Evolutionary conservation across 768 basidiomycete genomes (phyloP), one percentile per base, ranked within the genome.

Genomic region (Tulasnella sp.): DNA sequence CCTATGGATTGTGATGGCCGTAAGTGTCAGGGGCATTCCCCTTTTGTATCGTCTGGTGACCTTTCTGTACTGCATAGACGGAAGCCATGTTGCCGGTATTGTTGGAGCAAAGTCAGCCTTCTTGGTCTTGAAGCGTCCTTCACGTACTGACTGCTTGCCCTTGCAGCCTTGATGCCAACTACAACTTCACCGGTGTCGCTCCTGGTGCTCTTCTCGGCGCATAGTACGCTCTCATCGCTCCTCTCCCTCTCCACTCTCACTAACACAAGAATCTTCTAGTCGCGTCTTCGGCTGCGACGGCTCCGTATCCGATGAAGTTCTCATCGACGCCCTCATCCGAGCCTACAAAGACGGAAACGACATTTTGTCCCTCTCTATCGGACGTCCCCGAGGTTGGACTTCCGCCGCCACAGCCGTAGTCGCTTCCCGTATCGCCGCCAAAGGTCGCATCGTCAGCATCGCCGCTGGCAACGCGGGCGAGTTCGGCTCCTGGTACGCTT

Each of bases 171-270:
- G 84, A 80, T 62, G 90, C 90, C 76, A 76, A 78, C 40, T 89
- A 86, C 81, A 87, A 87, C 79, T 86, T 90, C 76, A 86, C 85
- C 64, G 90, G 90, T 70, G 89, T 89, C 44, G 89, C 90, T 2
- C 89, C 84, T 72, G 82, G 83, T 1, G 86, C 89, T 0, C 83
- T 83, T 1, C 78, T 90, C 41, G 83, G 80, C 3, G 77, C 83
- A 5, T 88, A 88, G 80, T 67, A 80, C 80, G 79, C 87, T 67
- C 81, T 90, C 9, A 90, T 89, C 76, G 86, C 87, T 2, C 91
- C 87, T 86, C 0, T 77, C 14, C 32, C 29, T 59, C 22, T 73
- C 11, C 82, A 85, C 0, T 71, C 77, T 1, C 72, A 82, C 81
- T 63, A 83, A 87, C 75, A 83, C 22, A 88, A 78, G 78, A 88